Percentiles rank a stretch among this genome's conserved stretches.
Conservation (phyloP, 1,284 basidiomycete genomes). For the Puccinia brachypodii region DNA sequence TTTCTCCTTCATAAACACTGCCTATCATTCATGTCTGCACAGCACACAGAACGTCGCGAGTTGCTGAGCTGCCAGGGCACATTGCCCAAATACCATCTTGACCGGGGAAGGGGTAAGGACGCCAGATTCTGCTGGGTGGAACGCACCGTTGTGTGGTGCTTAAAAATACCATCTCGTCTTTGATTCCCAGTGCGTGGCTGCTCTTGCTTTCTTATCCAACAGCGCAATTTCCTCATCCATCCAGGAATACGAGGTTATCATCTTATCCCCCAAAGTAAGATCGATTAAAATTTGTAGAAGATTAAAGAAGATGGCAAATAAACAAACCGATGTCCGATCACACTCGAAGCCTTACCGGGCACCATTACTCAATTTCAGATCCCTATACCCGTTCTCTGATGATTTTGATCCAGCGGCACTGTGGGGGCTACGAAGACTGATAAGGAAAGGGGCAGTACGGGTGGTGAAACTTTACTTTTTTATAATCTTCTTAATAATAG, state of each 20-base stretch:
- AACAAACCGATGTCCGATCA: neutral
- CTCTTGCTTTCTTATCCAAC: neutral
- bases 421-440: conserved; percentile 2
- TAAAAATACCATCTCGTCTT: too few species aligned
- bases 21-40: neutral
- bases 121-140: too few species aligned
- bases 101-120: neutral
- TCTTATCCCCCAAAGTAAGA: neutral
- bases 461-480: neutral
- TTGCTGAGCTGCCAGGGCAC: neutral
- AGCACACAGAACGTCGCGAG: neutral
- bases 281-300: neutral
- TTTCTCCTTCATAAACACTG: neutral
- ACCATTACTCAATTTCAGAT: neutral
- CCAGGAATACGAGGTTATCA: neutral
- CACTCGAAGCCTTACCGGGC: neutral
- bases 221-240: neutral
- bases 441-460: neutral
- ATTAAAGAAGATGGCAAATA: neutral
- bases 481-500: neutral
- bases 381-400: neutral
- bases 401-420: conserved; percentile 13
- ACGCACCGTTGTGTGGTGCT: too few species aligned
- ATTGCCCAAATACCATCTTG: neutral
- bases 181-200: neutral